Evolutionary conservation across 768 basidiomycete species (phyloP).

Genomic region (Mrakia gelida): DNA sequence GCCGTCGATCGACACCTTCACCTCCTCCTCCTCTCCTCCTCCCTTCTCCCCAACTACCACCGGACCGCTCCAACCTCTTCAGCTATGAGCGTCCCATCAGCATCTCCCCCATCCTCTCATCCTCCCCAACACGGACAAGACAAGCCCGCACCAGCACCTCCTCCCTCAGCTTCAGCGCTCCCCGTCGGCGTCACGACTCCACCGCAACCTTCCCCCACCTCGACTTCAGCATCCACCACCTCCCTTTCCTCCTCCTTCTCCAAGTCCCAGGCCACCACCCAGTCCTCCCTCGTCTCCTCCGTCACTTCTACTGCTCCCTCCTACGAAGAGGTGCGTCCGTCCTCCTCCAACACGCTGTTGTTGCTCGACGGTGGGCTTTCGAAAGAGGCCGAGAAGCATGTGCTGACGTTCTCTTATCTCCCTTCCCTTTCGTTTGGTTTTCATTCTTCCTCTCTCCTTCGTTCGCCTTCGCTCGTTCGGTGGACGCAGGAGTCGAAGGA

Average conservation of each 20-base stretch:
- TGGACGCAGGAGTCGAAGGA: constrained; percentile 55
- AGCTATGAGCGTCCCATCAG: too few relatives aligned
- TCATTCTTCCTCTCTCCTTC: too few relatives aligned
- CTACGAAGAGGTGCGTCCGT: constrained; percentile 25
- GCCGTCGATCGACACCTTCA: too few relatives aligned
- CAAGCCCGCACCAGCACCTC: not conserved
- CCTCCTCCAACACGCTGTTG: not conserved
- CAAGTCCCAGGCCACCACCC: not conserved
- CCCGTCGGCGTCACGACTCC: not conserved
- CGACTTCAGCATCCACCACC: not conserved
- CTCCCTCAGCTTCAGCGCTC: not conserved
- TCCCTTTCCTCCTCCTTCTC: not conserved
- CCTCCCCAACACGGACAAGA: too few relatives aligned
- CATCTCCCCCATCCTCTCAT: too few relatives aligned
- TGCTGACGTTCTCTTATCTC: not conserved
- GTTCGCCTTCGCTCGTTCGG: too few relatives aligned
- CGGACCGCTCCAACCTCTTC: too few relatives aligned
- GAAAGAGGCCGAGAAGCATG: not conserved
- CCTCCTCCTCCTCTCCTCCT: too few relatives aligned
- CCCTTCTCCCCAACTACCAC: too few relatives aligned
- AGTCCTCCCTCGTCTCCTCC: not conserved
- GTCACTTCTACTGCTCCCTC: not conserved
- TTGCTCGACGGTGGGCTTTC: not conserved
- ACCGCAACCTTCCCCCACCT: not conserved
- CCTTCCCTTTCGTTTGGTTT: not conserved